Evolutionary conservation across 1,139 yeast genomes (phyloP), one percentile per base, ranked within the genome.

Genomic region (Torulaspora pretoriensis): DNA sequence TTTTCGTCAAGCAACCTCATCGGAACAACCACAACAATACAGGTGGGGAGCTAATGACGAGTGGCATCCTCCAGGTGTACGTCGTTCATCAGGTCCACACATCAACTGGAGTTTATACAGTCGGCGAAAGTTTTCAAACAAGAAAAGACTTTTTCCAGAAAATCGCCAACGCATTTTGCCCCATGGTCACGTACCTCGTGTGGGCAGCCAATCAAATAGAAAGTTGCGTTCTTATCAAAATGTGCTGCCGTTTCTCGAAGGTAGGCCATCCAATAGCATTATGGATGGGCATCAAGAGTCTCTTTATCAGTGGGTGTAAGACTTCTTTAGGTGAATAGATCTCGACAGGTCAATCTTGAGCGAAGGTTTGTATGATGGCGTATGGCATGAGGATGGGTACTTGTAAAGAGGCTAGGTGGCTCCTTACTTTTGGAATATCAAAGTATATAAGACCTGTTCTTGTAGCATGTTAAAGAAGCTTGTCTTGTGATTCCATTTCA

Each of bases 381-480:
- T 16, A 30, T 14, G 13, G 22, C 22, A 16, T 12, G n/a, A 30
- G 12, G 24, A 10, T 8, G 24, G 13, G 35, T n/a, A 14, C 26
- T 32, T 24, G 26, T 32, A 16, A 19, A 32, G 26, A 19, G 25
- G 13, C 13, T 32, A 32, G 10, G 22, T 12, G 8, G 26, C 25
- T 32, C 17, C 16, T 23, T 23, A 32, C 35, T 32, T 32, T 32
- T 32, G 24, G 34, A 27, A 36, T 29, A n/a, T n/a, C 30, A 12
- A 25, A 14, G 23, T 27, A 22, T 25, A 32, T 32, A 32, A 32
- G 35, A 17, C 16, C 9, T 13, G 16, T 16, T 13, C n/a, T 13
- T 29, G 19, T 5, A 10, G 19, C 16, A 7, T 4, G 7, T 19
- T 19, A 7, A 14, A 7, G 26, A 30, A 30, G 5, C 7, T 30